phyloP scores from a whole-genome alignment of 371 early-diverging fungal species.

The Actinomortierella wolfii region DNA sequence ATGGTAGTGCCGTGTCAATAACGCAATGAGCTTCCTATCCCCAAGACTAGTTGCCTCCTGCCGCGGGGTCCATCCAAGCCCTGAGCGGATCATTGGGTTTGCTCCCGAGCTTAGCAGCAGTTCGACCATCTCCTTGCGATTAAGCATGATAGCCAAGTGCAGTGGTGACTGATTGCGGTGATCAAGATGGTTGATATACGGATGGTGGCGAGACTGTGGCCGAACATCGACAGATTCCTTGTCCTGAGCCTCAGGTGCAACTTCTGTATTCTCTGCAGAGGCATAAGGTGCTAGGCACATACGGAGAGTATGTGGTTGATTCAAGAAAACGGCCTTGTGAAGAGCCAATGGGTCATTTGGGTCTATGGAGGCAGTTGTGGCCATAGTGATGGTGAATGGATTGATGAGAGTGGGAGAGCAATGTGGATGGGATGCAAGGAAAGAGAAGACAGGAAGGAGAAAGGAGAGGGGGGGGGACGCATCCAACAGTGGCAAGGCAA shows the following conservation, averaged over 20 bases:
- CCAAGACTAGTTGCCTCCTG: conserved; percentile 41
- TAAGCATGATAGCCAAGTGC: conserved; percentile 46
- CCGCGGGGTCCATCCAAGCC: conserved; percentile 41
- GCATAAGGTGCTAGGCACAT: conserved; percentile 32
- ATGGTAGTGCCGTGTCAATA: conserved; percentile 32
- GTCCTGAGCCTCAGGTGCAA: not conserved
- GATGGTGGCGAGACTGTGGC: conserved; percentile 8
- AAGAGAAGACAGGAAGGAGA: not conserved
- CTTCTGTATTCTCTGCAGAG: not conserved
- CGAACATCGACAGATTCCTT: not conserved
- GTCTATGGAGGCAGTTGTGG: conserved; percentile 15
- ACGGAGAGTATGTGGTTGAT: conserved; percentile 34
- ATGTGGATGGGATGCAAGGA: conserved; percentile 2
- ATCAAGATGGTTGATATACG: conserved; percentile 35
- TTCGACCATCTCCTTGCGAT: conserved; percentile 30
- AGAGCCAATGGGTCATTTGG: conserved; percentile 38
- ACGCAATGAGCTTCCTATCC: conserved; percentile 27
- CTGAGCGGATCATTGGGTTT: conserved; percentile 38
- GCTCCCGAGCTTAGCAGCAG: conserved; percentile 39
- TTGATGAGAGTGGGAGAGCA: not conserved
- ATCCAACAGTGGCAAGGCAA: too few relatives aligned
- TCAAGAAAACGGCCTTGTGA: conserved; percentile 38
- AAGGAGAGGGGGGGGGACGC: not conserved
- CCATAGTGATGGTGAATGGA: conserved; percentile 14
- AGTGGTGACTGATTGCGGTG: conserved; percentile 37